These are phyloP conservation scores for Aspergillus ellipticus DNA, from an alignment of 495 filamentous ascomycete species.

Conservation along the genomic window DNA sequence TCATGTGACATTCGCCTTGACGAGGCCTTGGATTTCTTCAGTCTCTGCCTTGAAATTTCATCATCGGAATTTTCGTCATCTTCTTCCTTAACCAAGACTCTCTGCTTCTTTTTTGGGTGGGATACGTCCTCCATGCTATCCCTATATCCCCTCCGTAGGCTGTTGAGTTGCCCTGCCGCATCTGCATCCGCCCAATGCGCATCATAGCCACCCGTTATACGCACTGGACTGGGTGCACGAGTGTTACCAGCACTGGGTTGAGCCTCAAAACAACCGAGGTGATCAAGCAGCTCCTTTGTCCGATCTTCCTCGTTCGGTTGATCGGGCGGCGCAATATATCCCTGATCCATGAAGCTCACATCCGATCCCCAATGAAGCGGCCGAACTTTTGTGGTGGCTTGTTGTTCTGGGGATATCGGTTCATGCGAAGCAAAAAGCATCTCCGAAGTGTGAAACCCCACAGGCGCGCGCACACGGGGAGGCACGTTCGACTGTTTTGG, in stretches of 20 bases:
- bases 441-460: slow-evolving; percentile 41
- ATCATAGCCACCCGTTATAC: slow-evolving; percentile 16
- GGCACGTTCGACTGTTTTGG: slow-evolving; percentile 14
- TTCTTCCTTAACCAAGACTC: slow-evolving; percentile 31
- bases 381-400: slow-evolving; percentile 34
- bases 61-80: slow-evolving; percentile 38
- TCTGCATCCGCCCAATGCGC: slow-evolving; percentile 12
- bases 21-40: slow-evolving; percentile 47
- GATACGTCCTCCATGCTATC: slow-evolving; percentile 22
- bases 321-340: slow-evolving; percentile 51
- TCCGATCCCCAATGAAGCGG: slow-evolving; percentile 65
- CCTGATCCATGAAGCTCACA: slow-evolving; percentile 53
- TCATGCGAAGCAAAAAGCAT: slow-evolving; percentile 45
- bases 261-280: slow-evolving; percentile 51
- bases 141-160: slow-evolving; percentile 14
- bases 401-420: slow-evolving; percentile 38
- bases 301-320: slow-evolving; percentile 55
- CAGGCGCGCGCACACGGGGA: slow-evolving; percentile 22
- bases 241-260: slow-evolving; percentile 54
- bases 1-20: slow-evolving; percentile 32
- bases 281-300: slow-evolving; percentile 48
- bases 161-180: slow-evolving; percentile 7
- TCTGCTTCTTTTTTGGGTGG: slow-evolving; percentile 36
- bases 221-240: slow-evolving; percentile 54
- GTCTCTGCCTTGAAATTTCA: slow-evolving; percentile 37